phyloP scores from a whole-genome alignment of 2,329 filamentous ascomycete genomes.

The Fusarium robinianum region DNA sequence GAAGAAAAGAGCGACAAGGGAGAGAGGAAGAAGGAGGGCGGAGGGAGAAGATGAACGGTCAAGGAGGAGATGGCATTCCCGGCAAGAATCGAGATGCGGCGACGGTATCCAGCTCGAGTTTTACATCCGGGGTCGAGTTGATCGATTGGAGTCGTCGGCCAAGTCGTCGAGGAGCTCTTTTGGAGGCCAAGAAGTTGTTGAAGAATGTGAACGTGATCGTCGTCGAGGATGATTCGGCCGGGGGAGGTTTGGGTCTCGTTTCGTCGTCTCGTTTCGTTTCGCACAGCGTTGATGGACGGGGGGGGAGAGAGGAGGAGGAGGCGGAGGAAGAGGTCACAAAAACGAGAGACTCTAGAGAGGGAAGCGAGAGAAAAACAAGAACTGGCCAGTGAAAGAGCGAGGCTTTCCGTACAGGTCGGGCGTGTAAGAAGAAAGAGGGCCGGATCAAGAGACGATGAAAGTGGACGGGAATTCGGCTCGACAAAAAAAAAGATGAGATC shows the following conservation, averaged over 20 bases:
- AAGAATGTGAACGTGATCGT: slow-evolving; percentile 27
- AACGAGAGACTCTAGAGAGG: slow-evolving; percentile 10
- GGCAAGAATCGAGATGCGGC: slow-evolving; percentile 28
- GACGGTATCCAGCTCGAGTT: slow-evolving; percentile 26
- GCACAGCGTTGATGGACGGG: slow-evolving; percentile 21
- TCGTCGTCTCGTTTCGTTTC: slow-evolving; percentile 30
- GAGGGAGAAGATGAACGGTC: slow-evolving; percentile 19
- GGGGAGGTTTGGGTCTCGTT: slow-evolving; percentile 12
- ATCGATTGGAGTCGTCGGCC: not conserved
- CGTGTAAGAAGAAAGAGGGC: not conserved
- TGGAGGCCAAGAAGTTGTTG: slow-evolving; percentile 10
- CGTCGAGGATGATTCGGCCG: slow-evolving; percentile 1
- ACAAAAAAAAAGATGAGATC: slow-evolving; percentile 25
- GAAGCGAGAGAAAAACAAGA: slow-evolving; percentile 11
- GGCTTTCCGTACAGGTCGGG: too few relatives aligned
- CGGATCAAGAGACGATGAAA: slow-evolving; percentile 4
- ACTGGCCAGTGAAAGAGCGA: slow-evolving; percentile 7
- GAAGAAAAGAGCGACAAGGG: slow-evolving; percentile 16
- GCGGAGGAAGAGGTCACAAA: slow-evolving; percentile 13
- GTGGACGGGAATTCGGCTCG: slow-evolving; percentile 22
- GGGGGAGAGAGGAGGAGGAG: slow-evolving; percentile 21
- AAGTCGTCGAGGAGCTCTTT: slow-evolving; percentile 7
- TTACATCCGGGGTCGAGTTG: slow-evolving; percentile 31
- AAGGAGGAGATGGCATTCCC: slow-evolving; percentile 37
- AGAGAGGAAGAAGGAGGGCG: slow-evolving; percentile 2